phyloP scores from a whole-genome alignment of 805 yeast genomes.

The Ogataea methylovora region DNA sequence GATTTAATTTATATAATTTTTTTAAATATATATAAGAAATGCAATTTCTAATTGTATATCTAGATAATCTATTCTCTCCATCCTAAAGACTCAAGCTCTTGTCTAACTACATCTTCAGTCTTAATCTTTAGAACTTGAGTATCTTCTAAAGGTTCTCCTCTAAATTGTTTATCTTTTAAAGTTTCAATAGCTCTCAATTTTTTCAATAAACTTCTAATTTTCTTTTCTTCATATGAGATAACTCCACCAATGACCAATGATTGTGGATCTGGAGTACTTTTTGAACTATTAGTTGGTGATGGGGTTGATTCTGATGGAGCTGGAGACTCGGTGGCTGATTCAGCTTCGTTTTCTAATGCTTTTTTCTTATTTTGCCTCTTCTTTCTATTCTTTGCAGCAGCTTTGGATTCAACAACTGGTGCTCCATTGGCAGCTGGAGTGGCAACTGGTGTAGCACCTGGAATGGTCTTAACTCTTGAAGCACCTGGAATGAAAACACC shows the following conservation, averaged over 20 bases:
- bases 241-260: slow-evolving; percentile 54
- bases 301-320: neutral
- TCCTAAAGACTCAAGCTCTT: slow-evolving; percentile 70
- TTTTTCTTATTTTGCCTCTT: slow-evolving; percentile 59
- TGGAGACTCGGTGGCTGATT: slow-evolving; percentile 4
- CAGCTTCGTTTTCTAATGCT: slow-evolving; percentile 12
- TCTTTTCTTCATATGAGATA: slow-evolving; percentile 79
- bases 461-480: slow-evolving; percentile 40
- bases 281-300: slow-evolving; percentile 2
- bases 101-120: slow-evolving; percentile 75
- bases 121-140: slow-evolving; percentile 87
- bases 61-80: slow-evolving; percentile 32
- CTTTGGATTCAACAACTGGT: slow-evolving; percentile 52
- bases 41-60: too few species aligned
- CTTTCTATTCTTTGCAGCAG: slow-evolving; percentile 69
- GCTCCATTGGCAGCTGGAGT: slow-evolving; percentile 27
- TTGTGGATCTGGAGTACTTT: slow-evolving; percentile 10
- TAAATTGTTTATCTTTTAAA: slow-evolving; percentile 75
- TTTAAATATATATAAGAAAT: too few species aligned
- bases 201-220: slow-evolving; percentile 82
- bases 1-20: too few species aligned
- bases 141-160: slow-evolving; percentile 81
- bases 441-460: slow-evolving; percentile 43
- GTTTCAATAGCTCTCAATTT: slow-evolving; percentile 94
- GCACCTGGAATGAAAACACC: slow-evolving; percentile 23